Conservation (phyloP, 495 filamentous ascomycete genomes). For the Aspergillus heteromorphus region DNA sequence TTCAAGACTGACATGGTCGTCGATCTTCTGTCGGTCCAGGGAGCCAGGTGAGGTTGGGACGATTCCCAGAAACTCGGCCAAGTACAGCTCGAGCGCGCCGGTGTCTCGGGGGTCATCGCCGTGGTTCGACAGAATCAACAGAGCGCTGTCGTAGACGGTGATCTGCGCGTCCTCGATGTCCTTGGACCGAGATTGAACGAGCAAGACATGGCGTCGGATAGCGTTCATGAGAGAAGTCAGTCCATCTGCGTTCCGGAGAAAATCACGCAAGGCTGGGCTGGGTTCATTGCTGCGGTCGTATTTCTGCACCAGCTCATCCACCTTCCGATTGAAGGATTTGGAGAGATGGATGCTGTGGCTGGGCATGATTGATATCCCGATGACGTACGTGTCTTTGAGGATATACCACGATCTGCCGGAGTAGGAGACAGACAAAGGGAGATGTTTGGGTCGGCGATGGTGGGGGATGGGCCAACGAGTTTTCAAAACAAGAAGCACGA, state of each 20-base stretch:
- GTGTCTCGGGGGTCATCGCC: conserved; percentile 19
- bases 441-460: background rate
- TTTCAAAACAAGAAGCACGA: background rate
- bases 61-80: conserved; percentile 36
- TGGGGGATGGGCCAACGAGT: background rate
- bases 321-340: conserved; percentile 6
- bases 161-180: conserved; percentile 34
- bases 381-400: too few species aligned
- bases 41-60: conserved; percentile 11
- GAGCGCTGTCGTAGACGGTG: conserved; percentile 36
- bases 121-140: conserved; percentile 28
- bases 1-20: conserved; percentile 13
- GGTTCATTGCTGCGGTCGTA: conserved; percentile 18
- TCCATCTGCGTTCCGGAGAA: conserved; percentile 16
- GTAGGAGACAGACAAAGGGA: background rate
- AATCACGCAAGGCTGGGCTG: conserved; percentile 18
- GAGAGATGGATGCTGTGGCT: background rate
- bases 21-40: conserved; percentile 12
- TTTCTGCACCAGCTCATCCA: conserved; percentile 19
- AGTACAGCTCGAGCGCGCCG: conserved; percentile 34
- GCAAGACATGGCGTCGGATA: conserved; percentile 25
- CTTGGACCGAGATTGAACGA: conserved; percentile 31
- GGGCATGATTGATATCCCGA: background rate
- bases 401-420: background rate
- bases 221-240: conserved; percentile 20